Evolutionary conservation across 1,139 yeast genomes (phyloP), one percentile per base, ranked within the genome.

Genomic region (Diutina scorzettiae): DNA sequence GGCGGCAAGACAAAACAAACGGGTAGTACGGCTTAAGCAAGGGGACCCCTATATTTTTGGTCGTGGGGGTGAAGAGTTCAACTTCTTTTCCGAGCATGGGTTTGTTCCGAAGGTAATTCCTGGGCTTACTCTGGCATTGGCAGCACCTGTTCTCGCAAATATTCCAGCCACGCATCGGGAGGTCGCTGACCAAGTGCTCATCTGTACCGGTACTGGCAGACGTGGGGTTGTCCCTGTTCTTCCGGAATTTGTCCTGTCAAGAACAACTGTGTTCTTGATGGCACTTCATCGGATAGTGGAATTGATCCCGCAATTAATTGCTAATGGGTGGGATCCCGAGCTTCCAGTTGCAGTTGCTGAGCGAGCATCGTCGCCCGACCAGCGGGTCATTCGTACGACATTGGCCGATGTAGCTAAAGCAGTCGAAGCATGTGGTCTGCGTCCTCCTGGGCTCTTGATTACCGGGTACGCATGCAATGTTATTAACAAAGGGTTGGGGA

Each of bases 11-110:
- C 62, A 70, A 43, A 96, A 96, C 14, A 71, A 76, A 51, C 76
- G 75, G 46, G 96, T 91, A 1, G 93, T 91, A 3, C 69, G 98
- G 44, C 69, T 91, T 49, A 91, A 91, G 57, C 98, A 91, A 62
- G 98, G 98, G 36, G 98, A 91, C 57, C 97, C 98, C 5, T 91
- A 86, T 60, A 84, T 91, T 28, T 91, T 86, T 57, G 98, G 98
- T 4, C 77, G 98, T 49, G 98, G 98, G 32, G 96, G 96, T 29
- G 97, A 91, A 61, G 98, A 91, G 56, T 85, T 60, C 54, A 55
- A 74, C 16, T 87, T 67, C 57, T 91, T 89, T 59, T 56, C 68
- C 27, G 53, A 63, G 14, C 74, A 80, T 48, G 96, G 96, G 0
- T 85, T 55, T 53, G 66, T 60, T 23, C 95, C 95, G 5, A 54